Base-by-base conservation (phyloP, 2,329 filamentous ascomycete genomes). In the Claviceps purpurea region DNA sequence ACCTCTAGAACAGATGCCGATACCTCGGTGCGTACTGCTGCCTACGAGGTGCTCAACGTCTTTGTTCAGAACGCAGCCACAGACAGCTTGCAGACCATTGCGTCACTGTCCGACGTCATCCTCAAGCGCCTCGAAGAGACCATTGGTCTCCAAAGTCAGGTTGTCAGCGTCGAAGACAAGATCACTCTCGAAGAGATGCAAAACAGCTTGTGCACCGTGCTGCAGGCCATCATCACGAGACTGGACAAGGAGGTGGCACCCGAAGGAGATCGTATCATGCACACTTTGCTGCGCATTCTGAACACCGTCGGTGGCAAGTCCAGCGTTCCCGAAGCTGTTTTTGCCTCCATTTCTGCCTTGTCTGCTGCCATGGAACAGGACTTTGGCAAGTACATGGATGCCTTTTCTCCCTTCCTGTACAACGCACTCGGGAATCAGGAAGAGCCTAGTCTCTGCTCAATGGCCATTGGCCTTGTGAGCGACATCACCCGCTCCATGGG, bases 131-230 rank as follows among this genome's bases (percentile, higher is more conserved):
- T 98, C 30, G 87, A 95, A 71, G 86, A 89, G 67, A 96, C 93
- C 0, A 76, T 97, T 51, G 83, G 85, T 38, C 82, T 98, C 71
- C 89, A 95, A 68, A 77, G 80, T 60, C 93, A 98, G 72, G 89
- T 97, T 54, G 90, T 97, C 60, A 96, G 90, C 64, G 87, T 96
- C 30, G 93, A 98, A 69, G 93, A 98, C 70, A 91, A 85, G 69
- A 89, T 97, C 58, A 94, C 87, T 5, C 78, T 98, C 4, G 90
- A 97, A 66, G 93, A 98, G 70, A 95, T 98, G 80, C 93, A 97
- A 73, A 96, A 90, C 50, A 96, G 90, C 68, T 77, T 98, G 63
- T 85, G 84, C 67, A 94, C 88, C 51, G 93, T 97, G 42, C 76
- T 97, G 49, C 83, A 96, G 70, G 84, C 89, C 48, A 95, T 97